Evolutionary conservation across 2,329 filamentous ascomycete species (phyloP).

Genomic region (Mariannaea elegans): DNA sequence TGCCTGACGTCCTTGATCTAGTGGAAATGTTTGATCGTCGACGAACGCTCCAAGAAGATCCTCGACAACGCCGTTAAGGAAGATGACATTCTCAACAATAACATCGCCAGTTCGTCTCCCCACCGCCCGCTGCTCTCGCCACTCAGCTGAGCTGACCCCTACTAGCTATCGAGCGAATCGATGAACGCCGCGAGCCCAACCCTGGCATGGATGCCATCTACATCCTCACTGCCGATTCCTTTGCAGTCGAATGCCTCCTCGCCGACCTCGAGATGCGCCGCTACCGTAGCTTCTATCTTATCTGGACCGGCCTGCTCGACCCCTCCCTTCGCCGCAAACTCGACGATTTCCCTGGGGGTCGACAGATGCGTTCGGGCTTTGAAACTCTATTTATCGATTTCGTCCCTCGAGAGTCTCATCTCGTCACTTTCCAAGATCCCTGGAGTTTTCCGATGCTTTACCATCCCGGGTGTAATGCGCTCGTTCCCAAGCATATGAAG

Average conservation of each 20-base stretch:
- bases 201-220: slow-evolving; percentile 95
- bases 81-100: slow-evolving; percentile 96
- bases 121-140: slow-evolving; percentile 18
- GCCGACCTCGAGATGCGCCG: slow-evolving; percentile 87
- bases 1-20: slow-evolving; percentile 48
- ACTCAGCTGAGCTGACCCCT: slow-evolving; percentile 24
- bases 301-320: slow-evolving; percentile 85
- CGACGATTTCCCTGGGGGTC: slow-evolving; percentile 73
- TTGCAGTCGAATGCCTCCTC: slow-evolving; percentile 93
- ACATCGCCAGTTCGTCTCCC: slow-evolving; percentile 82
- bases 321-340: slow-evolving; percentile 76
- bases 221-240: slow-evolving; percentile 82
- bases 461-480: slow-evolving; percentile 86
- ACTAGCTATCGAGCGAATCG: slow-evolving; percentile 92
- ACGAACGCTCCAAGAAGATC: slow-evolving; percentile 83
- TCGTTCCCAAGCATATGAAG: slow-evolving; percentile 86
- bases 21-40: slow-evolving; percentile 98
- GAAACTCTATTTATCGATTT: slow-evolving; percentile 88
- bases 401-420: slow-evolving; percentile 87
- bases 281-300: slow-evolving; percentile 80
- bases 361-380: slow-evolving; percentile 81
- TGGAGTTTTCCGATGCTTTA: slow-evolving; percentile 95
- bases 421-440: slow-evolving; percentile 91
- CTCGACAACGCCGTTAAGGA: slow-evolving; percentile 92
- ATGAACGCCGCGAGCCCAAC: slow-evolving; percentile 83